Base-by-base conservation (phyloP, 768 basidiomycete genomes). In the Suillus paluster region DNA sequence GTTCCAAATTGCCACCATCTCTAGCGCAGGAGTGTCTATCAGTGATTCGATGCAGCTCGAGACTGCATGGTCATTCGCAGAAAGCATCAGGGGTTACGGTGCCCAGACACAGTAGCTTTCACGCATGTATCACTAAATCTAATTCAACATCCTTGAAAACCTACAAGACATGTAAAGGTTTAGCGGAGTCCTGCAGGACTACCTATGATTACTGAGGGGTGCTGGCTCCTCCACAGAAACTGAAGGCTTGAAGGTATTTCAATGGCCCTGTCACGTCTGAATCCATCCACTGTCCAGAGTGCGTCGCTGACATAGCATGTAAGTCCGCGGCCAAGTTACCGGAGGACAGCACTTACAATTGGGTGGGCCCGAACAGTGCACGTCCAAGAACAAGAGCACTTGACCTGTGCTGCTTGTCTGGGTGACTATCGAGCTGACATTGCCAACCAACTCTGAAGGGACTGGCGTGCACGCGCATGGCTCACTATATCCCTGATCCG, bases 1-100 rank as follows among this genome's bases (percentile, higher is more conserved):
- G 97, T 99, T 89, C 78, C 97, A 99, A 95, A 85, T 99, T 61
- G 96, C 95, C 5, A 94, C 85, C 1, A 86, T 99, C 68, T 95
- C 91, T 0, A 86, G 79, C 19, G 79, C 84, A 4, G 96, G 97
- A 1, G 84, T 90, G 34, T 76, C 74, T 10, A 92, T 99, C 62
- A 91, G 92, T 1, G 94, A 94, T 64, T 86, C 94, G 33, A 82
- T 86, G 64, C 79, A 82, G 46, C 76, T 93, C 5, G 84, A 89
- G 64, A 97, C 97, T 1, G 78, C 86, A 25, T 99, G 97, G 97
- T 79, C 81, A 38, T 99, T 98, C 70, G 97, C 95, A 17, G 97
- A 99, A 75, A 88, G 87, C 23, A 89, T 98, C 68, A 82, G 93
- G 66, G 94, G 94, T 3, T 97, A 97, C 72, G 95, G 95, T 30